Evolutionary conservation across 495 filamentous ascomycete species (phyloP), one percentile per base, ranked within the genome.

Genomic region (Penicillium paradoxum): DNA sequence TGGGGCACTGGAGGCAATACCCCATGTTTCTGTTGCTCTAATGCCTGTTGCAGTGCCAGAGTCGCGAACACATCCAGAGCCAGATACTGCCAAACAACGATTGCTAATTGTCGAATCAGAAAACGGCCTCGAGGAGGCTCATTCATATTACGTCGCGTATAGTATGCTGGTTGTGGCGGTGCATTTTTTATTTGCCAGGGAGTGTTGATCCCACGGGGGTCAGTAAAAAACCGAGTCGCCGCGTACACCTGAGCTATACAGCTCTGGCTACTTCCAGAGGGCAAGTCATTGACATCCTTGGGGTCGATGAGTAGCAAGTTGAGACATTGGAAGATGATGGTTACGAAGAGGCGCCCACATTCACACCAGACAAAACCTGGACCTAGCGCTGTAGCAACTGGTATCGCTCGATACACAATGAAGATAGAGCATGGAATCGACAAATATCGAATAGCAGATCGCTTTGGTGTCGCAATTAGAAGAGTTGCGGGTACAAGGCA

Each of bases 281-380:
- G 51, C 1, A 62, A 11, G 45, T 59, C 59, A 22, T 36, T 18
- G 27, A 13, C 21, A 47, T 62, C 56, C 42, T 51, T 55, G 4
- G 59, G 49, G 15, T 54, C 54, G 39, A 62, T 51, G 7, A 62
- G 37, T n/a, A 62, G 42, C 19, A 59, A 24, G 11, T 62, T 56
- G 1, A 59, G 37, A 11, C 48, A 49, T 38, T 62, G 60, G 30
- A 56, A 60, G 29, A 56, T 4, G 22, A 63, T 54, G 10, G 57
- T 55, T 15, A 57, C 6, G 10, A 57, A 51, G 11, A 63, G 39
- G 9, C 59, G 59, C 10, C 25, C 50, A 18, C 54, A 41, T 50
- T 63, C 56, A 43, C 59, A 62, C 59, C 59, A 62, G 7, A 56
- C 22, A n/a, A 53, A 62, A 4, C 59, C 56, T 3, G 59, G 59